Conservation (phyloP, 208 protist genomes). For the Acanthamoeba lenticulata region DNA sequence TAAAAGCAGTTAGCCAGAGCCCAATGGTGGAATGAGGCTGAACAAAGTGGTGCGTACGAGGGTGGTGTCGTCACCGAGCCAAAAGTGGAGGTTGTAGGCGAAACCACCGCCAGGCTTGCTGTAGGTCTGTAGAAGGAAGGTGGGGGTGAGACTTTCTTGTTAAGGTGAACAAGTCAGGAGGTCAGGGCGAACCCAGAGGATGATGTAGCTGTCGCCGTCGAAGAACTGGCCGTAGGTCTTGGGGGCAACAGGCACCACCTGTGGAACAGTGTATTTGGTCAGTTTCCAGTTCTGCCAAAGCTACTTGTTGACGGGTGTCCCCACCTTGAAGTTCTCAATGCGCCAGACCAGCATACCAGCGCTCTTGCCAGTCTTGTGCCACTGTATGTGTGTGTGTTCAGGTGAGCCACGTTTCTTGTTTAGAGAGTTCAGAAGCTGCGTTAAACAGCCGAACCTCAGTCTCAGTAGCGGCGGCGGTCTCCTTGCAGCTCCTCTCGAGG, state of each 20-base stretch:
- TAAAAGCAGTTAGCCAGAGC: background rate
- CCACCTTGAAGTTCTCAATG: conserved; percentile 73
- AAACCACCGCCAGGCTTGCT: background rate
- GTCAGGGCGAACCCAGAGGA: conserved; percentile 73
- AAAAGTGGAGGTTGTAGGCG: conserved; percentile 62
- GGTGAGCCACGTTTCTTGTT: no score
- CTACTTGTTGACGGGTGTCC: background rate
- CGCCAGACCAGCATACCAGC: conserved; percentile 51
- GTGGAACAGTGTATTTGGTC: background rate
- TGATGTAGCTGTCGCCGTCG: conserved; percentile 86
- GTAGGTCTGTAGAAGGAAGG: background rate
- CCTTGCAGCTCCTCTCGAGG: conserved; percentile 37
- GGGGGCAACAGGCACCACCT: conserved; percentile 74
- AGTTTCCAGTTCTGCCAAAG: no score
- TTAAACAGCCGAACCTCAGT: background rate
- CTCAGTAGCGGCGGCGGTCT: conserved; percentile 2
- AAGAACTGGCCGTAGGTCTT: conserved; percentile 84
- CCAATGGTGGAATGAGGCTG: background rate
- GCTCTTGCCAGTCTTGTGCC: conserved; percentile 50
- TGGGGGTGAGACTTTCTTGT: no score
- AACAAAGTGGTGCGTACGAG: background rate
- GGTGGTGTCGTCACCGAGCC: conserved; percentile 54
- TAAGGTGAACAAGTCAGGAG: background rate
- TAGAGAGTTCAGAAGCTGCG: no score
- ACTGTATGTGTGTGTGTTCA: background rate